Percentiles rank a stretch among this genome's conserved stretches.
Conservation (phyloP, 2,329 filamentous ascomycete genomes). For the Calonectria henricotiae region DNA sequence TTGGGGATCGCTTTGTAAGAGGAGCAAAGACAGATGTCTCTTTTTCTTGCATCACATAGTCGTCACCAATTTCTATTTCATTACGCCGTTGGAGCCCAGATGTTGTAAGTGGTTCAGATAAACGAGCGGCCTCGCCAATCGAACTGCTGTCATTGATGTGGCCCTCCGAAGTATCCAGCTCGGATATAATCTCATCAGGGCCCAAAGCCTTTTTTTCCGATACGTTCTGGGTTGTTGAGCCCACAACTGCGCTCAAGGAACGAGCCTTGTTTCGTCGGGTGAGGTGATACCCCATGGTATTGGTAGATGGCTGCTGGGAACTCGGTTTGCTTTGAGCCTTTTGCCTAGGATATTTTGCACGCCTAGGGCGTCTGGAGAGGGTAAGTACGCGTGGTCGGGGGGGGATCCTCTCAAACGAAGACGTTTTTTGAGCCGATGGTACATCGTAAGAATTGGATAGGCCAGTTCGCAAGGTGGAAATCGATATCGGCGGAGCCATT, state of each 20-base stretch:
- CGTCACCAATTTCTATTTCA: neutral
- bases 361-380: conserved; percentile 50
- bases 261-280: neutral
- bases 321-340: conserved; percentile 17
- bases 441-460: conserved; percentile 41
- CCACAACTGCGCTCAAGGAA: neutral
- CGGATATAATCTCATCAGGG: neutral
- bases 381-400: conserved; percentile 52
- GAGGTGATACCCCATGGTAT: neutral
- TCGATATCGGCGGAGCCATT: conserved; percentile 55
- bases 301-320: neutral
- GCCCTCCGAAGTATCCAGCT: neutral
- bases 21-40: neutral
- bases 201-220: neutral
- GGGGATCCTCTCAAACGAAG: conserved; percentile 45
- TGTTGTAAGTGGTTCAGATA: neutral
- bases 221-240: neutral
- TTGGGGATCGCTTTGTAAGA: neutral
- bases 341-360: conserved; percentile 43
- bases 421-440: conserved; percentile 33
- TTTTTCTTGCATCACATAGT: neutral
- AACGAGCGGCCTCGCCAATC: conserved; percentile 5
- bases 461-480: conserved; percentile 47
- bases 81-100: neutral
- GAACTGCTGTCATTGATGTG: neutral